phyloP scores from a whole-genome alignment of 495 filamentous ascomycete genomes.

The Aspergillus coremiiformis region DNA sequence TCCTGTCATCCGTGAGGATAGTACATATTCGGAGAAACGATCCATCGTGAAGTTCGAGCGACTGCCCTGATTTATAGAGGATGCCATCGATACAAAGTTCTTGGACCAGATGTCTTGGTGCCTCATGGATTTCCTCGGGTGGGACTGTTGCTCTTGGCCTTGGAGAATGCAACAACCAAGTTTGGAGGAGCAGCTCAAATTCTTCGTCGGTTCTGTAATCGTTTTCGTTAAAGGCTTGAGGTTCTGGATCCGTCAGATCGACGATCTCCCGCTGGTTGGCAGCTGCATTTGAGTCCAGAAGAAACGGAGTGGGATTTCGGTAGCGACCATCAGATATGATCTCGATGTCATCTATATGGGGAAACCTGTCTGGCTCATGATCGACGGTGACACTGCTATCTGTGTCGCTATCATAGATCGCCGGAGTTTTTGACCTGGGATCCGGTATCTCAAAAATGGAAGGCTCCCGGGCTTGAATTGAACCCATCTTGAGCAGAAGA shows the following conservation, averaged over 20 bases:
- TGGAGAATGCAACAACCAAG: not conserved
- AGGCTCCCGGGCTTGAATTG: not conserved
- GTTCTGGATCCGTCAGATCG: slow-evolving; percentile 6
- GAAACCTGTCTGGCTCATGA: slow-evolving; percentile 9
- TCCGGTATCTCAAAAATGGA: not conserved
- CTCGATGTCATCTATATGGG: slow-evolving; percentile 2
- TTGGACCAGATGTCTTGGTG: not conserved
- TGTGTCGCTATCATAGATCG: slow-evolving; percentile 2
- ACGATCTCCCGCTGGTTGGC: not conserved
- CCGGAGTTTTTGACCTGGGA: not conserved
- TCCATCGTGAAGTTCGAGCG: slow-evolving; percentile 16
- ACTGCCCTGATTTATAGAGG: slow-evolving; percentile 16
- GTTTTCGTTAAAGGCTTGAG: slow-evolving; percentile 7
- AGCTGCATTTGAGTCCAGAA: not conserved
- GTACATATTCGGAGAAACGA: slow-evolving; percentile 17
- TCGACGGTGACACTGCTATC: slow-evolving; percentile 9
- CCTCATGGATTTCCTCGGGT: not conserved
- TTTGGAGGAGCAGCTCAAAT: slow-evolving; percentile 7
- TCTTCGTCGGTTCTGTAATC: slow-evolving; percentile 22
- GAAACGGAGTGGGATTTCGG: not conserved
- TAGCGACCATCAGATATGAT: not conserved
- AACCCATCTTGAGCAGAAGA: not conserved
- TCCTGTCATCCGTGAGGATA: slow-evolving; percentile 2
- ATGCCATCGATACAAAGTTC: slow-evolving; percentile 17
- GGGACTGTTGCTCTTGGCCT: not conserved